Conservation (phyloP, 1,139 yeast genomes). For the Yamadazyma siamensis region DNA sequence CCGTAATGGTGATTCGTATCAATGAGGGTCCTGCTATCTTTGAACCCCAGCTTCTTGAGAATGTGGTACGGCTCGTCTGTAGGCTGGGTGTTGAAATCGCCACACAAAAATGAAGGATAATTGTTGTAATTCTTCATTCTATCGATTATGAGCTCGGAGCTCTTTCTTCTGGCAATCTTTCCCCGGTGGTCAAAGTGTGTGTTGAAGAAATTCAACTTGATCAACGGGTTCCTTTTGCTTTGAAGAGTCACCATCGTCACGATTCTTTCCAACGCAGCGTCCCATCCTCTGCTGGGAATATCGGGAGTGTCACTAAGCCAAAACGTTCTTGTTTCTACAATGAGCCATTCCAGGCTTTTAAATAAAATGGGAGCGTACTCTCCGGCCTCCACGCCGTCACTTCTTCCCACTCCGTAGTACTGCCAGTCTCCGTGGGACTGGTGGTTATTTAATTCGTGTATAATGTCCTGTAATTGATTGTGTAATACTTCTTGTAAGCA, state of each 20-base stretch:
- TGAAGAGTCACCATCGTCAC: constrained; percentile 44
- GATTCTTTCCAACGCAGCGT: constrained; percentile 49
- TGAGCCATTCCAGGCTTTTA: constrained; percentile 27
- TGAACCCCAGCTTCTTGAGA: constrained; percentile 30
- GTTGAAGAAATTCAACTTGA: constrained; percentile 43
- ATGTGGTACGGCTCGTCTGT: constrained; percentile 46
- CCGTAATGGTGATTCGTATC: constrained; percentile 36
- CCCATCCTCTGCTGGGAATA: constrained; percentile 46
- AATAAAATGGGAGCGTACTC: constrained; percentile 35
- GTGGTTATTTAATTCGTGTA: constrained; percentile 27
- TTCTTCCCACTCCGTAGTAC: constrained; percentile 33
- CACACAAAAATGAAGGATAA: constrained; percentile 42
- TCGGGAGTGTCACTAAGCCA: constrained; percentile 34
- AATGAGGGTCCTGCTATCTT: constrained; percentile 28
- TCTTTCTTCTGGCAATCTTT: constrained; percentile 40
- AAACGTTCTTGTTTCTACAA: constrained; percentile 26
- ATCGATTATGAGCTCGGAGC: constrained; percentile 45
- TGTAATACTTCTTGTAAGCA: constrained; percentile 56
- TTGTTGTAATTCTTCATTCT: constrained; percentile 36
- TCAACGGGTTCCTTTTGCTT: constrained; percentile 22
- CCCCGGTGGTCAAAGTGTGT: constrained; percentile 63
- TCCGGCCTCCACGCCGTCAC: constrained; percentile 29
- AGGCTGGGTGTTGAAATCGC: constrained; percentile 58
- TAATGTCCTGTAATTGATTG: constrained; percentile 48
- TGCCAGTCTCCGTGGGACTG: constrained; percentile 25